These are phyloP conservation scores for Tulasnella sp. DNA, from an alignment of 768 basidiomycete genomes.

Conservation along the genomic window DNA sequence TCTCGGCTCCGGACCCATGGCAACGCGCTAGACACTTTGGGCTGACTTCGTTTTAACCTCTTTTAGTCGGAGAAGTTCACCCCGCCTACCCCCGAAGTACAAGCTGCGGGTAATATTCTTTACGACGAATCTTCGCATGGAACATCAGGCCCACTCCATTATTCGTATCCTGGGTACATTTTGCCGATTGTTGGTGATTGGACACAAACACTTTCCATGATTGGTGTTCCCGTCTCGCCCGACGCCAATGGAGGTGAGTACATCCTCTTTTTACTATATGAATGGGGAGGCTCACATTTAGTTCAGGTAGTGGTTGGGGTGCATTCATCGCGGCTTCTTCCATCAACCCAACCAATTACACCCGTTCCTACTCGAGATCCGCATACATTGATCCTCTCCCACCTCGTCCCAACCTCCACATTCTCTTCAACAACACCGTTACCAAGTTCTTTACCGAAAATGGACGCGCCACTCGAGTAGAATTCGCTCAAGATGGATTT, in stretches of 20 bases:
- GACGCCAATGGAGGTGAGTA: conserved; percentile 38
- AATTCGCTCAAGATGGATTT: conserved; percentile 32
- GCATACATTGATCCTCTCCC: conserved; percentile 54
- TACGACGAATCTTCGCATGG: conserved; percentile 39
- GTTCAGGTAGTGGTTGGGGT: too few relatives aligned
- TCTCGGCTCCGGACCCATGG: conserved; percentile 9
- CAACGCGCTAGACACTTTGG: not conserved
- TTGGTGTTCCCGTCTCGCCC: conserved; percentile 31
- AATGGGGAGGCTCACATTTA: too few relatives aligned
- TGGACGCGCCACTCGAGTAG: conserved; percentile 33
- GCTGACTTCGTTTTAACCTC: not conserved
- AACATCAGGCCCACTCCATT: conserved; percentile 37
- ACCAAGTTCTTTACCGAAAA: conserved; percentile 35
- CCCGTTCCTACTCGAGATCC: conserved; percentile 50
- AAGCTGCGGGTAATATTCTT: conserved; percentile 33
- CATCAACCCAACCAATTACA: conserved; percentile 52
- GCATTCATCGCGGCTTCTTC: conserved; percentile 42
- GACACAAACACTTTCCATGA: conserved; percentile 36
- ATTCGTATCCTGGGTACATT: conserved; percentile 40
- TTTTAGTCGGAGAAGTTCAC: conserved; percentile 40
- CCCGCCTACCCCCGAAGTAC: conserved; percentile 33
- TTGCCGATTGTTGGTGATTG: conserved; percentile 42
- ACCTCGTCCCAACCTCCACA: conserved; percentile 47
- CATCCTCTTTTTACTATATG: too few relatives aligned
- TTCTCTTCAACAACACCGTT: conserved; percentile 48